These are phyloP conservation scores for Pichia occidentalis DNA, from an alignment of 805 yeast genomes.

Conservation along the genomic window DNA sequence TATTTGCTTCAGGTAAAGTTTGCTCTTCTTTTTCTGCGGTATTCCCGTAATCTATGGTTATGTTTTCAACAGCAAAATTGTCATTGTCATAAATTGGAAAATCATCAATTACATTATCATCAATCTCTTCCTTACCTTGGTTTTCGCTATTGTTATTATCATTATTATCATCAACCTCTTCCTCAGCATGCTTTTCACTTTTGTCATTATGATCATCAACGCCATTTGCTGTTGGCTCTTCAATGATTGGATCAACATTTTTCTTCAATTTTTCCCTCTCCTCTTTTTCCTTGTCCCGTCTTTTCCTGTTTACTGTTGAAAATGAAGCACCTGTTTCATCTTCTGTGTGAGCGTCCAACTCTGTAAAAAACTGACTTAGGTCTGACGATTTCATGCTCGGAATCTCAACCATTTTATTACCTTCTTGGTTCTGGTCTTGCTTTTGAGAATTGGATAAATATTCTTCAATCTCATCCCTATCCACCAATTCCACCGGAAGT, in stretches of 20 bases:
- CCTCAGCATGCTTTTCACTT: neutral
- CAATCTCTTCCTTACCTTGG: neutral
- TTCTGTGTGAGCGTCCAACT: conserved; percentile 22
- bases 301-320: conserved; percentile 10
- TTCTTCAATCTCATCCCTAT: conserved; percentile 23
- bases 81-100: conserved; percentile 7
- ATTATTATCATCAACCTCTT: neutral
- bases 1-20: no score
- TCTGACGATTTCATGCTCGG: conserved; percentile 15
- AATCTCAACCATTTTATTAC: conserved; percentile 4
- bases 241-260: conserved; percentile 5
- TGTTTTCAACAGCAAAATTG: conserved; percentile 13
- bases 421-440: neutral
- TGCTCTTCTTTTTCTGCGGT: no score
- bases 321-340: conserved; percentile 9
- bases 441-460: conserved; percentile 6
- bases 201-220: neutral
- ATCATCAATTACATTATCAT: conserved; percentile 3
- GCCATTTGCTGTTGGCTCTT: conserved; percentile 6
- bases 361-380: conserved; percentile 14
- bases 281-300: conserved; percentile 3
- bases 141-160: neutral
- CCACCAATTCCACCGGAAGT: conserved; percentile 19
- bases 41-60: no score
- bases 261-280: neutral